Evolutionary conservation across 2,329 filamentous ascomycete species (phyloP).

Genomic region (Ceratocystis cacaofunesta): DNA sequence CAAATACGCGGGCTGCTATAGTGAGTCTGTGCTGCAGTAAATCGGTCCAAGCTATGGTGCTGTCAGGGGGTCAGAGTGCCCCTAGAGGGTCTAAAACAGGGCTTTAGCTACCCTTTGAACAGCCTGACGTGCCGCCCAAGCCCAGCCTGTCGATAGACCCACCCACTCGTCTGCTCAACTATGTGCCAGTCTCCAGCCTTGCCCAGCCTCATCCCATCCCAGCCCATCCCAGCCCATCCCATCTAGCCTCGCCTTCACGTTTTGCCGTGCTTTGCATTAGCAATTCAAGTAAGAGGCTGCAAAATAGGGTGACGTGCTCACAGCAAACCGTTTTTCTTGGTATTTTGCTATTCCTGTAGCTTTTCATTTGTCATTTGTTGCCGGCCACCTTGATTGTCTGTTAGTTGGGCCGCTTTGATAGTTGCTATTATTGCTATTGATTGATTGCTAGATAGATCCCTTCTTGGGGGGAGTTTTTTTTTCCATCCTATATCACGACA

Average conservation of each 20-base stretch:
- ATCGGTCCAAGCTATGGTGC: not conserved
- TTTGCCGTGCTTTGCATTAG: too few species aligned
- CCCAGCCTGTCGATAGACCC: not conserved
- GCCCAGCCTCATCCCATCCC: not conserved
- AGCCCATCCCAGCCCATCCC: not conserved
- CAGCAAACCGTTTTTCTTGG: too few species aligned
- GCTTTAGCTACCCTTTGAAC: too few species aligned
- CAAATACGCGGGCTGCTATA: too few species aligned
- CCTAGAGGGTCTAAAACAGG: too few species aligned
- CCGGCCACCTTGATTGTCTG: not conserved
- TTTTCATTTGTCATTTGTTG: not conserved
- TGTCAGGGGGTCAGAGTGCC: too few species aligned
- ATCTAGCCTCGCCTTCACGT: not conserved
- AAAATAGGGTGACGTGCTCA: too few species aligned
- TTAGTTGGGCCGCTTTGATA: not conserved
- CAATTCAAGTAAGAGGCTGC: too few species aligned
- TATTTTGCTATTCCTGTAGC: too few species aligned
- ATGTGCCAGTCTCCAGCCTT: not conserved
- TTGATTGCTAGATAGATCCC: not conserved
- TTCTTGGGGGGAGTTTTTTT: not conserved
- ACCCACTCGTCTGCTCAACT: not conserved
- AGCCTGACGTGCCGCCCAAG: not conserved
- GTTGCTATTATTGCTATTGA: not conserved
- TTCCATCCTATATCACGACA: slow-evolving; percentile 3
- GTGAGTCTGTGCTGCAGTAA: not conserved